Evolutionary conservation across 495 filamentous ascomycete species (phyloP).

Genomic region (Penicillium alfredii): DNA sequence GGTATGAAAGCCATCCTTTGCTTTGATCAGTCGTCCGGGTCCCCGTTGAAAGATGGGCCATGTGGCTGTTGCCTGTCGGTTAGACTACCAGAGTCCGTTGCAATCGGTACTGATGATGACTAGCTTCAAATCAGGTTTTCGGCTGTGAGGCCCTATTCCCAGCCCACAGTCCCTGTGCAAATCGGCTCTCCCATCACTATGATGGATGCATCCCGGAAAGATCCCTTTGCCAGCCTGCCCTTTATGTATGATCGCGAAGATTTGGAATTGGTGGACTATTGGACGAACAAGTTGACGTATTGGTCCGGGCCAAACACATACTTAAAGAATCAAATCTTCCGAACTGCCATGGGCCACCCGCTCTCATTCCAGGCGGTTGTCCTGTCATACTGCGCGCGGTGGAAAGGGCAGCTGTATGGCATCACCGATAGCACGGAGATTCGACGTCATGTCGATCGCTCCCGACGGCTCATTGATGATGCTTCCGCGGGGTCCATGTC

Average conservation of each 20-base stretch:
- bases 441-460: constrained; percentile 21
- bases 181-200: constrained; percentile 23
- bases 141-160: constrained; percentile 9
- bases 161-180: constrained; percentile 5
- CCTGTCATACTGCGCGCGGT: constrained; percentile 37
- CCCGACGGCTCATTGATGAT: constrained; percentile 23
- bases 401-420: constrained; percentile 27
- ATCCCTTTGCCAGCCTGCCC: constrained; percentile 31
- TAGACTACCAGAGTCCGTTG: background rate
- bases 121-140: constrained; percentile 21
- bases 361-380: constrained; percentile 35
- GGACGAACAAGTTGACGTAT: constrained; percentile 35
- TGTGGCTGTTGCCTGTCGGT: no score
- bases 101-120: constrained; percentile 3
- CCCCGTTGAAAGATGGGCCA: no score
- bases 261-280: constrained; percentile 32
- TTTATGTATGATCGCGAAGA: constrained; percentile 18
- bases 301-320: constrained; percentile 42
- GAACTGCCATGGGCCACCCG: constrained; percentile 31
- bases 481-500: constrained; percentile 12
- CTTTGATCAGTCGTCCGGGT: no score
- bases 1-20: no score
- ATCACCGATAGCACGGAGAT: constrained; percentile 19
- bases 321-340: constrained; percentile 35
- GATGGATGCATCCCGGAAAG: constrained; percentile 29